Evolutionary conservation across 192 early-diverging fungal species (phyloP).

Genomic region (Linderina pennispora): DNA sequence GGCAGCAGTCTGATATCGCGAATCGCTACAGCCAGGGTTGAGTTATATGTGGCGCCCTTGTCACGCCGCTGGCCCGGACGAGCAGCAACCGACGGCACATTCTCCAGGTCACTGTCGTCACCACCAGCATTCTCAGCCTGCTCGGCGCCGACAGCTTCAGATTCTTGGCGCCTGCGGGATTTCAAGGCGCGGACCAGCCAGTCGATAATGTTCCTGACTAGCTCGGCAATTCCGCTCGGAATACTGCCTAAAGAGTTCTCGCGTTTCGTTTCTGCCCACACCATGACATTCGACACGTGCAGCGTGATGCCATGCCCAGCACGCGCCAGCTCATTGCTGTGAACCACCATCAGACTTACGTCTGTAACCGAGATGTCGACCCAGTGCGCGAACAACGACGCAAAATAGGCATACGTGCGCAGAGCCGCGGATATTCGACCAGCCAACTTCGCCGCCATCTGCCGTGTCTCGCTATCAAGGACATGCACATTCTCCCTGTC

Average conservation of each 20-base stretch:
- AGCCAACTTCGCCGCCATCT: slow-evolving; percentile 32
- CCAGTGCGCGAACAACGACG: slow-evolving; percentile 42
- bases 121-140: too few relatives aligned
- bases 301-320: slow-evolving; percentile 40
- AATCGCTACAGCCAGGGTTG: slow-evolving; percentile 33
- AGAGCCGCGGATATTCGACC: slow-evolving; percentile 27
- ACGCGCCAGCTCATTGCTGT: slow-evolving; percentile 34
- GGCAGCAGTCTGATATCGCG: slow-evolving; percentile 26
- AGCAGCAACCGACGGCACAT: background rate
- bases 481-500: slow-evolving; percentile 6
- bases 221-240: slow-evolving; percentile 15
- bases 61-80: slow-evolving; percentile 6
- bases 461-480: slow-evolving; percentile 19
- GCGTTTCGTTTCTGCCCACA: slow-evolving; percentile 44
- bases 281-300: slow-evolving; percentile 19
- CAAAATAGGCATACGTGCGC: slow-evolving; percentile 42
- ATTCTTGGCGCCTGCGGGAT: too few relatives aligned
- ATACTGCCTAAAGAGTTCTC: slow-evolving; percentile 19
- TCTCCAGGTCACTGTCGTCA: background rate
- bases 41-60: slow-evolving; percentile 32
- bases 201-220: slow-evolving; percentile 17
- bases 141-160: slow-evolving; percentile 10
- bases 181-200: slow-evolving; percentile 23
- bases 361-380: slow-evolving; percentile 37
- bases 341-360: slow-evolving; percentile 29